Evolutionary conservation across 148 eudicot genomes (phyloP).

Genomic region (Rhododendron griersonianum): DNA sequence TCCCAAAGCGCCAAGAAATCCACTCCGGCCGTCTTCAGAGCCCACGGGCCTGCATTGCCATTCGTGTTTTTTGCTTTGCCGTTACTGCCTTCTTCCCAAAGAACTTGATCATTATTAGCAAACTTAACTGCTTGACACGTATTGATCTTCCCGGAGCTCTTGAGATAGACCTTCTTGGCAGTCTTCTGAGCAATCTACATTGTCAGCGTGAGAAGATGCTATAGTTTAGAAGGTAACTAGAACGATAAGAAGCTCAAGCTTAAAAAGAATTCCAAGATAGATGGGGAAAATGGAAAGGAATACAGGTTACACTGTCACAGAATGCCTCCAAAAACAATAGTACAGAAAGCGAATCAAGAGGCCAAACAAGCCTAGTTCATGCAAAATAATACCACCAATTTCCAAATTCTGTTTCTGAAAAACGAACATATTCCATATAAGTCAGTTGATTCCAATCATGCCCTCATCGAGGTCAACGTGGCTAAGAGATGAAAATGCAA

Average conservation of each 20-base stretch:
- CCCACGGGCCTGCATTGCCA: conserved; percentile 34
- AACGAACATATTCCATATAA: not conserved
- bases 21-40: conserved; percentile 81
- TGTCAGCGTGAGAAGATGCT: not conserved
- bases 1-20: conserved; percentile 81
- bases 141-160: conserved; percentile 72
- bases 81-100: conserved; percentile 24
- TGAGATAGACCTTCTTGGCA: conserved; percentile 73
- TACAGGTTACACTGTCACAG: not conserved
- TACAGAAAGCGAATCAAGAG: not conserved
- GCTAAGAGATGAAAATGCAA: not conserved
- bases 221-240: not conserved
- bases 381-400: not conserved
- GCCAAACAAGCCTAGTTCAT: not conserved
- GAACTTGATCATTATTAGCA: conserved; percentile 52
- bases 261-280: not conserved
- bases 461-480: not conserved
- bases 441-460: not conserved
- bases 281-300: not conserved
- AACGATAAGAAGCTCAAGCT: not conserved
- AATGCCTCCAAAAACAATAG: not conserved
- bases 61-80: conserved; percentile 7
- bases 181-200: conserved; percentile 74
- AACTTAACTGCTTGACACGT: conserved; percentile 63
- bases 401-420: not conserved